Evolutionary conservation across 2,329 filamentous ascomycete genomes (phyloP), one percentile per base, ranked within the genome.

Genomic region (Nigrospora sphaerica): DNA sequence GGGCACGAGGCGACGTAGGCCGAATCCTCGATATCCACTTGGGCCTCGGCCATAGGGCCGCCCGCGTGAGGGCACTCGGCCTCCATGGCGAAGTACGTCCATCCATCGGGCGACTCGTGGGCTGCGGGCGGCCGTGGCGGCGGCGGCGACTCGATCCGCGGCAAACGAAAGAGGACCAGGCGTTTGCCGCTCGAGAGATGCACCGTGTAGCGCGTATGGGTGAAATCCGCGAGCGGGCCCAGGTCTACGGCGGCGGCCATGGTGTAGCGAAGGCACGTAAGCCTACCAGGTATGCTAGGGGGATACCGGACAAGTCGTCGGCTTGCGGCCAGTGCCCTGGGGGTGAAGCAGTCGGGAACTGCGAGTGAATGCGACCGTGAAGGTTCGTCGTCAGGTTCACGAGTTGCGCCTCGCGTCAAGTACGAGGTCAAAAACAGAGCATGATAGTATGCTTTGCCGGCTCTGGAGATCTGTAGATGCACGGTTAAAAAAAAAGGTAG

Each of bases 21-120:
- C 0, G 69, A 72, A 48, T 73, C 70, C 48, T 73, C 70, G 45
- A 73, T 73, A 45, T 73, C 70, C 19, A 73, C 63, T 9, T 65
- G 62, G 1, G 69, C 68, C 16, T 72, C 68, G 6, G 63, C 57
- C 69, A 73, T 71, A 0, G 70, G 70, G 0, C 70, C 70, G 10
- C 70, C 70, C 0, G 70, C 69, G 49, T 72, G 70, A 2, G 70
- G 70, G 41, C 70, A 73, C 45, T 71, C 67, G 1, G 70, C 69
- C 51, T 72, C 69, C 70, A 73, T 73, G 31, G 69, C 67, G 53
- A 68, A 73, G 49, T 71, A 72, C 2, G 61, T 64, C 69, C 70
- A 72, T 28, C 65, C 68, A 57, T 66, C 57, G 6, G 48, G 49
- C 9, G 57, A 62, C 43, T 68, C 62, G 42, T 64, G 62, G 32